These are phyloP conservation scores for Ogataea nakhonphanomensis DNA, from an alignment of 805 yeast species.

Conservation along the genomic window DNA sequence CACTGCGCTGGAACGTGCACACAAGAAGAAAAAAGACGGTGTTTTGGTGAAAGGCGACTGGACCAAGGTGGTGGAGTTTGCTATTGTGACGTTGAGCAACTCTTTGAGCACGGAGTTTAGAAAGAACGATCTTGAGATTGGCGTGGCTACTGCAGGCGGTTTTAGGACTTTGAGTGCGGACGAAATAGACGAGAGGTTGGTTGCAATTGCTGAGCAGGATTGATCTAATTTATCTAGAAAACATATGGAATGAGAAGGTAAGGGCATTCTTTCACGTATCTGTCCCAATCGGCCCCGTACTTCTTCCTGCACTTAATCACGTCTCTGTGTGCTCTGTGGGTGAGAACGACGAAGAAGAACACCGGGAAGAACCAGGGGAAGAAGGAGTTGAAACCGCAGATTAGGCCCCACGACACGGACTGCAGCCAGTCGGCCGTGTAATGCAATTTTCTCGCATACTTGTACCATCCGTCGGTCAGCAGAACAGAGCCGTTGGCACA, in stretches of 20 bases:
- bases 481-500: slow-evolving; percentile 83
- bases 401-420: slow-evolving; percentile 86
- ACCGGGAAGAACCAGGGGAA: slow-evolving; percentile 96
- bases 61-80: slow-evolving; percentile 86
- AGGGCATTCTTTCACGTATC: slow-evolving; percentile 83
- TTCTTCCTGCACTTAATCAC: slow-evolving; percentile 77
- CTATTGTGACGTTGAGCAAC: slow-evolving; percentile 79
- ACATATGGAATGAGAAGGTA: slow-evolving; percentile 88
- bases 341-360: slow-evolving; percentile 81
- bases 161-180: slow-evolving; percentile 75
- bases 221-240: slow-evolving; percentile 42
- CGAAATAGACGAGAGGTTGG: slow-evolving; percentile 91
- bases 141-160: slow-evolving; percentile 70
- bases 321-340: slow-evolving; percentile 90
- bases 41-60: slow-evolving; percentile 74
- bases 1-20: slow-evolving; percentile 84
- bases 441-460: slow-evolving; percentile 88
- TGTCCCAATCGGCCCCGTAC: slow-evolving; percentile 93
- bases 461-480: slow-evolving; percentile 93
- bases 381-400: slow-evolving; percentile 83
- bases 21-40: slow-evolving; percentile 54
- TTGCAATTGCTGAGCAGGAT: slow-evolving; percentile 95
- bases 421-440: slow-evolving; percentile 93
- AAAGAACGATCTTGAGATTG: slow-evolving; percentile 89
- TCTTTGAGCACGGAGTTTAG: slow-evolving; percentile 91